These are phyloP conservation scores for Penicillium sp. DNA, from an alignment of 2,329 filamentous ascomycete genomes.

Conservation along the genomic window DNA sequence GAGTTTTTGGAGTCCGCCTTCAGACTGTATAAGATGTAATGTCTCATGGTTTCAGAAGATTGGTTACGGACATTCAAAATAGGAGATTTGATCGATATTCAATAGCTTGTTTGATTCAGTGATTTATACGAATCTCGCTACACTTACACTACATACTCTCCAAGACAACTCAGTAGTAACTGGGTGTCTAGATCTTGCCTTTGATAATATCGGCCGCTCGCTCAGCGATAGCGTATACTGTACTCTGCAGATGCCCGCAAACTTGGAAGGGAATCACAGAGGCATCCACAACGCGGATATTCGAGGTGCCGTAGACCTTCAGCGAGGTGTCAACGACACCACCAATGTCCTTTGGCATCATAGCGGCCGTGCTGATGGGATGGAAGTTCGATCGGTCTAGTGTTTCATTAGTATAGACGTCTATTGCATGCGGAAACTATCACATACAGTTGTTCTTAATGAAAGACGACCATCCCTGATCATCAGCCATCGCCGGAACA, in stretches of 20 bases:
- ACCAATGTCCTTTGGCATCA: conserved; percentile 32
- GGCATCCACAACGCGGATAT: conserved; percentile 34
- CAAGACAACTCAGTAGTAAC: not conserved
- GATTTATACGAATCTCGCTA: too few relatives aligned
- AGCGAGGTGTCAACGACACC: conserved; percentile 34
- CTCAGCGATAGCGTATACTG: conserved; percentile 33
- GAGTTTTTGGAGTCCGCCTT: too few relatives aligned
- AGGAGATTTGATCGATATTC: not conserved
- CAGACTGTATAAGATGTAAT: too few relatives aligned
- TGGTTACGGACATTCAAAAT: not conserved
- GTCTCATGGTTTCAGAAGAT: too few relatives aligned
- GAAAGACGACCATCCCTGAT: conserved; percentile 24
- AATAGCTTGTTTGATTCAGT: not conserved
- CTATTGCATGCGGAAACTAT: not conserved
- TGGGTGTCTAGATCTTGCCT: not conserved
- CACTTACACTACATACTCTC: not conserved
- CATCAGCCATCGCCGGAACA: conserved; percentile 21
- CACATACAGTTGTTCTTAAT: conserved; percentile 26
- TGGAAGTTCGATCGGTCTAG: conserved; percentile 33
- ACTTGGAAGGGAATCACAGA: conserved; percentile 31
- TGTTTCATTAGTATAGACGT: not conserved
- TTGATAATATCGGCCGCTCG: conserved; percentile 32
- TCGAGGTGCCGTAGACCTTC: conserved; percentile 34
- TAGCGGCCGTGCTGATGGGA: conserved; percentile 29
- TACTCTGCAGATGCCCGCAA: conserved; percentile 26